Evolutionary conservation across 2,329 filamentous ascomycete species (phyloP).

Genomic region (Xylaria sp.): DNA sequence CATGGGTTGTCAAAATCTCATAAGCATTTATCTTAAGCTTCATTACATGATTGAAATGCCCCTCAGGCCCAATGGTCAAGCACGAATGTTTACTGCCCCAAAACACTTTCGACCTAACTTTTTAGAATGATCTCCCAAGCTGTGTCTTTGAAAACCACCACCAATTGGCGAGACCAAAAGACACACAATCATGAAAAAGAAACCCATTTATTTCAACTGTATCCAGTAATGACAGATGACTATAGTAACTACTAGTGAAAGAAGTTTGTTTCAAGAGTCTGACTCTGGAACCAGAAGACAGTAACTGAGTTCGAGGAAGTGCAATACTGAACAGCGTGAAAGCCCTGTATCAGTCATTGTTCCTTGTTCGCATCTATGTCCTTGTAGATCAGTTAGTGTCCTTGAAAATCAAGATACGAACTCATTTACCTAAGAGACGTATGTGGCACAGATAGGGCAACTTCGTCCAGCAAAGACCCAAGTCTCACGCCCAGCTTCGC

Average conservation of each 20-base stretch:
- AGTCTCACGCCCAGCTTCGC: conserved; percentile 33
- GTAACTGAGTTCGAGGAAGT: background rate
- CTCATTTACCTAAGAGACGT: conserved; percentile 35
- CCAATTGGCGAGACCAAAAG: background rate
- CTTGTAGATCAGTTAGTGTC: background rate
- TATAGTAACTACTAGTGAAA: background rate
- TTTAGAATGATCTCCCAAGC: background rate
- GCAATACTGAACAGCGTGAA: background rate
- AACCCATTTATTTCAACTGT: background rate
- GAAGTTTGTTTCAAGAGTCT: background rate
- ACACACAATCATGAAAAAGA: background rate
- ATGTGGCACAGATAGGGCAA: conserved; percentile 44
- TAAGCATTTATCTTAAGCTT: background rate
- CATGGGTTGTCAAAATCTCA: background rate
- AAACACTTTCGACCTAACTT: background rate
- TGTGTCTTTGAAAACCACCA: background rate
- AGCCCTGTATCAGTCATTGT: background rate
- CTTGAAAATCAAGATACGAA: background rate
- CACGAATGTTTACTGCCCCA: background rate
- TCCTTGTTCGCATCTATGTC: background rate
- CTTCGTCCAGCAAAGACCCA: conserved; percentile 44
- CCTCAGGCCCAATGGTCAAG: background rate
- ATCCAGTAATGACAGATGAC: background rate
- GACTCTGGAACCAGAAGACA: background rate
- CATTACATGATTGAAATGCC: background rate